phyloP scores from a whole-genome alignment of 352 stramenopile genomes.

The Elongisporangium undulatum region DNA sequence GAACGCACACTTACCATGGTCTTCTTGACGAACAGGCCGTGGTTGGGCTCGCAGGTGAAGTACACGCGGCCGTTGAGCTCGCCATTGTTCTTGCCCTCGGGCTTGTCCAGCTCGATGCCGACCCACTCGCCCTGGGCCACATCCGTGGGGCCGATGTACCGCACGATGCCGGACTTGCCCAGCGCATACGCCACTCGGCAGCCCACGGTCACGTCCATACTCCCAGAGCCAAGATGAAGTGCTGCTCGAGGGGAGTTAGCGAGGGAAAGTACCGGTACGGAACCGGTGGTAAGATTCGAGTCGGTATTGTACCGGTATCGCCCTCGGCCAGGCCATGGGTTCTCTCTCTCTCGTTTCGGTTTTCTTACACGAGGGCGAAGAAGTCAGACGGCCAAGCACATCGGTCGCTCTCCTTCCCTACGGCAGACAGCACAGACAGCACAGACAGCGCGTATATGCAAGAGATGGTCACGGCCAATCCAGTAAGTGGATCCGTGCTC shows the following conservation, averaged over 20 bases:
- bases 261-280: neutral
- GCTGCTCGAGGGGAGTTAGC: neutral
- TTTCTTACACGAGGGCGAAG: neutral
- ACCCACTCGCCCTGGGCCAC: slow-evolving; percentile 79
- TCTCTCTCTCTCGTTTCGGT: neutral
- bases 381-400: neutral
- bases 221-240: neutral
- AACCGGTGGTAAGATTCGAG: neutral
- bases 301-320: neutral
- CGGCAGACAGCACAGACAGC: neutral
- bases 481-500: slow-evolving; percentile 41
- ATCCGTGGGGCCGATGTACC: slow-evolving; percentile 74
- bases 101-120: slow-evolving; percentile 71
- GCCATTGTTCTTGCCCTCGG: slow-evolving; percentile 85
- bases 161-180: slow-evolving; percentile 69
- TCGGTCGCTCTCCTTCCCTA: neutral
- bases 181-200: slow-evolving; percentile 56
- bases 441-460: slow-evolving; percentile 7
- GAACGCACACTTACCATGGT: slow-evolving; percentile 17
- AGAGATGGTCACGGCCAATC: slow-evolving; percentile 25
- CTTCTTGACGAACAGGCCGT: slow-evolving; percentile 75
- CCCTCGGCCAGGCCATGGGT: neutral
- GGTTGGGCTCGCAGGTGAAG: slow-evolving; percentile 67
- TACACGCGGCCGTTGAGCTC: slow-evolving; percentile 79
- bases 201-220: slow-evolving; percentile 47